Evolutionary conservation across 306 rosid genomes (phyloP), one percentile per base, ranked within the genome.

Genomic region (Begonia peltatifolia): DNA sequence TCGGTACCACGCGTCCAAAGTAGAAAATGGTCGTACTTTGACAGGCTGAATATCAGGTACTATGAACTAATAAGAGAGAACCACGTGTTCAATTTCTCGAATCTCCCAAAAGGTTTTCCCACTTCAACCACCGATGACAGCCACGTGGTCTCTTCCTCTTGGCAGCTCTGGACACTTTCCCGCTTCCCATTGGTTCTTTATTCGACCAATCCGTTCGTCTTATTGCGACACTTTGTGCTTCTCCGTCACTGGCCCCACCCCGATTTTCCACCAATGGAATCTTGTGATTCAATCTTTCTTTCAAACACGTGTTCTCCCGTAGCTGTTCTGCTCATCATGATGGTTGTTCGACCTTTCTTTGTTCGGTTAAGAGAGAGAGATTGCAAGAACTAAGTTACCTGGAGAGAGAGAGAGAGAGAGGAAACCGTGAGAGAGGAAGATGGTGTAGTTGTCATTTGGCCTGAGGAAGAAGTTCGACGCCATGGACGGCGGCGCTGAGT

Each of bases 91-190:
- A 1, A 14, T 10, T 47, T 71, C 80, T 70, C 68, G 80, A 71
- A 75, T 42, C 60, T 41, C 56, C 47, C 60, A 9, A 17, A 46
- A 17, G 60, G 42, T 10, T 7, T 16, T 44, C 6, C 48, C 66
- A 46, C 59, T 51, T 51, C 70, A 63, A 36, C 44, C 42, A 36
- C 53, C 63, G 11, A 64, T 64, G 55, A 14, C 5, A 30, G 41
- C 65, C 80, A 78, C 84, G 76, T 68, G 68, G 59, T 15, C 14
- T 52, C 12, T 12, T 12, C 14, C 76, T 78, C 70, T 74, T 59
- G 78, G 71, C 75, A 65, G 71, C 74, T 72, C 63, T 46, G 53
- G 67, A 62, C 84, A 78, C 74, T 10, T n/a, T 3, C 30, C 47
- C 52, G 6, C 9, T 25, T 60, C 57, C 46, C 13, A 71, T 68